phyloP scores from a whole-genome alignment of 1,139 yeast genomes.

The Eremothecium gossypii region DNA sequence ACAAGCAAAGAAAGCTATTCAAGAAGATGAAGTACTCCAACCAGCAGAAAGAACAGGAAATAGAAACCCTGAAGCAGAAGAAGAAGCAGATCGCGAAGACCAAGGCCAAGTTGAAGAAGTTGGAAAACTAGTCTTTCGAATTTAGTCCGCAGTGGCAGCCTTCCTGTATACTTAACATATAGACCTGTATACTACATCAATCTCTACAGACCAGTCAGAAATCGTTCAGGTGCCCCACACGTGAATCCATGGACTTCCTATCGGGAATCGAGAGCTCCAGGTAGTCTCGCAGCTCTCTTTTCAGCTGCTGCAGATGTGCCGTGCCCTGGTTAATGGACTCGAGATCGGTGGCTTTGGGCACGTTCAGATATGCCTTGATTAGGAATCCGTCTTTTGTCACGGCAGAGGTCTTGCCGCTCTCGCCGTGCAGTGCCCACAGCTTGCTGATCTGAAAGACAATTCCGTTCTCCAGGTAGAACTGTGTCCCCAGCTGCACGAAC shows the following conservation, averaged over 20 bases:
- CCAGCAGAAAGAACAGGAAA: conserved; percentile 73
- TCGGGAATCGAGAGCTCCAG: conserved; percentile 67
- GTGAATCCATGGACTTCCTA: conserved; percentile 69
- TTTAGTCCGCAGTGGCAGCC: too few species aligned
- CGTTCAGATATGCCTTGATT: conserved; percentile 59
- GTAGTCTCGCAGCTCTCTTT: conserved; percentile 57
- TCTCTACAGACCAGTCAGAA: conserved; percentile 1
- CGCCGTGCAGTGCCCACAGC: conserved; percentile 19
- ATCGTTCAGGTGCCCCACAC: conserved; percentile 32
- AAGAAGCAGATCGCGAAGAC: conserved; percentile 66
- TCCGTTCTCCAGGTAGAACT: conserved; percentile 61
- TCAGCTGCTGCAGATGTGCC: conserved; percentile 50
- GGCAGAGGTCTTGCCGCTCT: conserved; percentile 13
- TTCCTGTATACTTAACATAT: not conserved
- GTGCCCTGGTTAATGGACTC: conserved; percentile 61
- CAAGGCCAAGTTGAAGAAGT: conserved; percentile 45
- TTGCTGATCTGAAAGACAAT: conserved; percentile 42
- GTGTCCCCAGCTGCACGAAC: conserved; percentile 30
- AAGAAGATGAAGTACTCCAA: conserved; percentile 92
- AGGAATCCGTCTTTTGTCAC: conserved; percentile 33
- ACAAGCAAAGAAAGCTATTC: conserved; percentile 89
- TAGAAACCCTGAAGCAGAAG: conserved; percentile 66
- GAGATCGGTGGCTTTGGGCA: conserved; percentile 65
- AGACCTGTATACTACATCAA: conserved; percentile 3
- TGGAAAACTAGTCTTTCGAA: conserved; percentile 24